Conservation (phyloP, 2,329 filamentous ascomycete species). For the Curvularia eragrostidis region DNA sequence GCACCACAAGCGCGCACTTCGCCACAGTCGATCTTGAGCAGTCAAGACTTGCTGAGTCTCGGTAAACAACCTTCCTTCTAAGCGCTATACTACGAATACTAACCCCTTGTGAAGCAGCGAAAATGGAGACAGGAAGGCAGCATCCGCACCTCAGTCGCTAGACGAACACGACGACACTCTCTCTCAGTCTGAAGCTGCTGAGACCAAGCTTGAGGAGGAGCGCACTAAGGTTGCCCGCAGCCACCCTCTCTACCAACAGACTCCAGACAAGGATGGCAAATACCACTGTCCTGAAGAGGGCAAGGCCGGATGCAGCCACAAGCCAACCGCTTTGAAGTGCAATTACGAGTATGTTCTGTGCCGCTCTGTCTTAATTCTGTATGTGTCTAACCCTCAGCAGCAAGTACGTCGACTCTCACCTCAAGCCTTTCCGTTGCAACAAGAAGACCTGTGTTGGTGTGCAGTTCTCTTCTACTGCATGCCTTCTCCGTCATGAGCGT, state of each 20-base stretch:
- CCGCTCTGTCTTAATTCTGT: not conserved
- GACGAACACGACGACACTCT: slow-evolving; percentile 40
- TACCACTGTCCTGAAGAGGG: slow-evolving; percentile 93
- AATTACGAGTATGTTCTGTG: slow-evolving; percentile 84
- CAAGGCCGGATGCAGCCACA: slow-evolving; percentile 79
- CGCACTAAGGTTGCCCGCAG: slow-evolving; percentile 52
- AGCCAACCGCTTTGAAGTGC: slow-evolving; percentile 95
- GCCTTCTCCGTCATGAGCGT: slow-evolving; percentile 90
- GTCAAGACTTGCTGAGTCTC: slow-evolving; percentile 19
- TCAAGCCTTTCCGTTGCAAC: slow-evolving; percentile 97
- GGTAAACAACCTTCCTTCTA: not conserved
- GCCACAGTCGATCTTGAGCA: slow-evolving; percentile 35
- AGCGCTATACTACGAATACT: not conserved
- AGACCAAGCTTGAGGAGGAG: slow-evolving; percentile 47
- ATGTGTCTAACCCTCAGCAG: slow-evolving; percentile 55
- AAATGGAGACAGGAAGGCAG: slow-evolving; percentile 36
- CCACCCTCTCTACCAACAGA: slow-evolving; percentile 74
- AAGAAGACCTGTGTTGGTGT: slow-evolving; percentile 80
- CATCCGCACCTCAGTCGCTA: slow-evolving; percentile 34
- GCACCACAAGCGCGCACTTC: slow-evolving; percentile 37
- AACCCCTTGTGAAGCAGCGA: slow-evolving; percentile 15
- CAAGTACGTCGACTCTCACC: slow-evolving; percentile 96
- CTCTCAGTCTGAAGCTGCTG: slow-evolving; percentile 38
- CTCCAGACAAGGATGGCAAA: slow-evolving; percentile 73
- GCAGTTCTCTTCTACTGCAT: slow-evolving; percentile 93